Evolutionary conservation across 2,329 filamentous ascomycete species (phyloP), one percentile per base, ranked within the genome.

Genomic region (Passalora sequoiae): DNA sequence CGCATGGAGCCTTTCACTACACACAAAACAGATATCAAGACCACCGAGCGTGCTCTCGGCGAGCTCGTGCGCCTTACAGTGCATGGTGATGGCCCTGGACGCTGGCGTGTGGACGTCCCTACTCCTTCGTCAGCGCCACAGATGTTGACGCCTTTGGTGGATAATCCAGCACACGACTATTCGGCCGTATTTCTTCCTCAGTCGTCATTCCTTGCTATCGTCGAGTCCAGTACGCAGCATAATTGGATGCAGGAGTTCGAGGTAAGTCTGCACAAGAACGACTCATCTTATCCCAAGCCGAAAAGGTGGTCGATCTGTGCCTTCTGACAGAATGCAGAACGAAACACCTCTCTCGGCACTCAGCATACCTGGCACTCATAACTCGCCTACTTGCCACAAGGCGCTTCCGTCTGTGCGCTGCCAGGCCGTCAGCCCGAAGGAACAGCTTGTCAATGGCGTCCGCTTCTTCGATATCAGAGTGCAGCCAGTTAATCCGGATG

Each of bases 401-500:
- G 89, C 92, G 9, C 76, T 96, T 4, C 92, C 92, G 1, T 94
- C 88, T 1, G 92, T 97, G 27, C 84, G 92, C 28, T 97, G 92
- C 66, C 92, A 98, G 69, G 83, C 86, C 24, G 87, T 89, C 13
- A 73, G 78, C 48, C 75, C 94, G 4, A 72, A 74, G 37, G 79
- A 83, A 40, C 92, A 98, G 67, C 79, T 98, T 20, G 74, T 81
- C 44, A 91, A 95, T 62, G 92, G 92, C 20, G 84, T 97, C 33
- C 87, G 92, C 39, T 97, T 96, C 73, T 81, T 98, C 54, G 92
- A 98, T 63, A 79, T 98, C 50, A 82, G 92, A 39, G 84, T 96
- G 1, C 82, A 85, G 56, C 80, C 80, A 1, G 71, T 75, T 21
- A 71, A 71, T 40, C 73, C 78, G 1, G 69, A 75, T 1, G 73